Conservation (phyloP, 2,329 filamentous ascomycete species). For the Paecilomyces sp. region DNA sequence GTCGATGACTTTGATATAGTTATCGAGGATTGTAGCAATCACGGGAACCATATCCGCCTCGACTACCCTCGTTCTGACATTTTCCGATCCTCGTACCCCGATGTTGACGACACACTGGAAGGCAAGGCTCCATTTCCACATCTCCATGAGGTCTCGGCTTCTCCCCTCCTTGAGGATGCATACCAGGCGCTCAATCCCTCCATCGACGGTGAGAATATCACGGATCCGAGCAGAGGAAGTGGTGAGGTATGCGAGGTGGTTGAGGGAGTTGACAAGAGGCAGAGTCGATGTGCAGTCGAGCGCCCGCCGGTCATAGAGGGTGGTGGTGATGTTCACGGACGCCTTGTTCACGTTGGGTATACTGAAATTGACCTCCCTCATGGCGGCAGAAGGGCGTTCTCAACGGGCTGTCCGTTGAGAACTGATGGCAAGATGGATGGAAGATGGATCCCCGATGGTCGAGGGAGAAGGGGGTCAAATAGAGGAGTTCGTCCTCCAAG, state of each 20-base stretch:
- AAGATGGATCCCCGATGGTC: conserved; percentile 1
- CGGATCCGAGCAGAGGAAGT: conserved; percentile 95
- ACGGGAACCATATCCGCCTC: conserved; percentile 99
- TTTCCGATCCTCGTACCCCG: conserved; percentile 89
- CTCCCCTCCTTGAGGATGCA: conserved; percentile 97
- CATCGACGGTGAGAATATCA: conserved; percentile 97
- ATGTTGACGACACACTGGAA: conserved; percentile 99
- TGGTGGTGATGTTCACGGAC: conserved; percentile 95
- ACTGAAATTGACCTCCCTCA: conserved; percentile 99
- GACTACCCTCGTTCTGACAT: conserved; percentile 87
- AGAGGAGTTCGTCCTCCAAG: background rate
- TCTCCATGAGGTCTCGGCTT: conserved; percentile 98
- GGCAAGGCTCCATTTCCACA: conserved; percentile 99
- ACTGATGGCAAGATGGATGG: conserved; percentile 3
- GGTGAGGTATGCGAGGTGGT: conserved; percentile 96
- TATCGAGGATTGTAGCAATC: conserved; percentile 95
- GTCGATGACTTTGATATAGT: conserved; percentile 95
- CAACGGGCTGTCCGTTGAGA: background rate
- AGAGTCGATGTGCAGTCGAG: conserved; percentile 97
- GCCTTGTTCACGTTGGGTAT: conserved; percentile 99
- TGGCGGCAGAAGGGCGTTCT: conserved; percentile 46
- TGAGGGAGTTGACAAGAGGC: conserved; percentile 96
- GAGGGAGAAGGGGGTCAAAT: background rate
- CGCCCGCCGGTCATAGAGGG: conserved; percentile 92
- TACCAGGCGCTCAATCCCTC: conserved; percentile 90